A percentile compares a stretch with the other conserved stretches of the same genome.
These are phyloP conservation scores for Amanita molliuscula DNA, from an alignment of 768 basidiomycete genomes.

Conservation along the genomic window DNA sequence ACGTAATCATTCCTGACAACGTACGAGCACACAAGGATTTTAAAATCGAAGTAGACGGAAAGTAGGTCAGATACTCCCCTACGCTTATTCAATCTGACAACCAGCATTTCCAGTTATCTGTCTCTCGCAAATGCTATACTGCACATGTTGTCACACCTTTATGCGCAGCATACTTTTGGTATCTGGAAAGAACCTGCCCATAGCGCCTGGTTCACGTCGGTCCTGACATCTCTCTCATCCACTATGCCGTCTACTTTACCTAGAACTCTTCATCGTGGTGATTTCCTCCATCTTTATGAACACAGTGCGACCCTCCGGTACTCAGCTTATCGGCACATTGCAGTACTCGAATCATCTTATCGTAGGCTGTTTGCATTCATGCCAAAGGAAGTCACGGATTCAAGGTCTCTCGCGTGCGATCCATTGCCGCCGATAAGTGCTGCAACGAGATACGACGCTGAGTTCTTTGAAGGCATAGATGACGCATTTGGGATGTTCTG, in stretches of 20 bases:
- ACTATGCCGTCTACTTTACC: conserved; percentile 25
- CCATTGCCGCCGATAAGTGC: conserved; percentile 69
- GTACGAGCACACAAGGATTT: conserved; percentile 56
- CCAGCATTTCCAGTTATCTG: conserved; percentile 21
- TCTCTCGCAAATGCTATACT: conserved; percentile 36
- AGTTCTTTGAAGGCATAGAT: conserved; percentile 65
- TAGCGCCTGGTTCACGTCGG: conserved; percentile 60
- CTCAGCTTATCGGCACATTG: conserved; percentile 64
- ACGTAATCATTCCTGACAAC: conserved; percentile 47
- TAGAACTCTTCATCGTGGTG: conserved; percentile 19
- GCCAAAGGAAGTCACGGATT: conserved; percentile 41
- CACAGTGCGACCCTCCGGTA: conserved; percentile 26
- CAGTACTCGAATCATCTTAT: conserved; percentile 60
- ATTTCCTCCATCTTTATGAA: conserved; percentile 30
- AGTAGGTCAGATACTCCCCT: conserved; percentile 29
- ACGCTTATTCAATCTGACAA: not conserved
- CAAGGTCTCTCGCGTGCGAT: conserved; percentile 66
- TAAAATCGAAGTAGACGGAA: conserved; percentile 56
- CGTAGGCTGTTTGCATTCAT: conserved; percentile 61
- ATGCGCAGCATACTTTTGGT: conserved; percentile 63
- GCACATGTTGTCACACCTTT: conserved; percentile 82
- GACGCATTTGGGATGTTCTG: conserved; percentile 28
- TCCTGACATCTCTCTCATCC: conserved; percentile 34
- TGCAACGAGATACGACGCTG: conserved; percentile 51
- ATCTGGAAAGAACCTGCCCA: conserved; percentile 74